Base-by-base conservation (phyloP, 192 early-diverging fungal genomes). In the Backusella westeae region DNA sequence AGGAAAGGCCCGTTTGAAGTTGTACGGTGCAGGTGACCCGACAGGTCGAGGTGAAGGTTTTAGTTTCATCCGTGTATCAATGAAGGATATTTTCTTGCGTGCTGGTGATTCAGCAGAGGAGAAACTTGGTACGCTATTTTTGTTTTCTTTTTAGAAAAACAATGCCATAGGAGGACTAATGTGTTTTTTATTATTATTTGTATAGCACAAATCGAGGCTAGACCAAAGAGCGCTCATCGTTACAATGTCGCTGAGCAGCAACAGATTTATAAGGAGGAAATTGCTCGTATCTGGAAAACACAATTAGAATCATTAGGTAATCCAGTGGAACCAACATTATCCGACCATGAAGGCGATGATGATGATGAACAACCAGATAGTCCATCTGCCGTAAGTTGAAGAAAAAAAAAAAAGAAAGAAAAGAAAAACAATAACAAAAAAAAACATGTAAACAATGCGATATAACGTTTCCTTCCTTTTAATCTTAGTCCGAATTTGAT, bases 71-170 rank as follows among this genome's bases (percentile, higher is more conserved):
- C 91, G 96, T 34, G 94, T 94, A 26, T 94, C 93, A 15, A 98
- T 98, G 96, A 98, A 97, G 84, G 98, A 98, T 74, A 97, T 97
- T 70, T 97, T 99, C 75, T 85, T 97, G 77, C 86, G 94, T 23
- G 88, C 91, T 12, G 94, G 95, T 23, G 96, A 96, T 80, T 91
- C 90, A 35, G 90, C 91, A 12, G 91, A 94, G 72, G 94, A 95
- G 63, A 91, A 93, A 82, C 81, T 91, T 56, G 86, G 88, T 89
- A 80, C 32, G 66, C 34, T 7, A n/a, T 23, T 2, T 59, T 23
- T 59, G 5, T 56, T 56, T 56, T 12, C 32, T 32, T 32, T 32
- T 32, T 3, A 32, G 32, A 32, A 32, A 32, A 32, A 59, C 10
- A 26, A 59, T 59, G 56, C 10, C n/a, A 75, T 29, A 36, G 44